Evolutionary conservation across 371 early-diverging fungal species (phyloP).

Genomic region (Chytridium lagenaria): DNA sequence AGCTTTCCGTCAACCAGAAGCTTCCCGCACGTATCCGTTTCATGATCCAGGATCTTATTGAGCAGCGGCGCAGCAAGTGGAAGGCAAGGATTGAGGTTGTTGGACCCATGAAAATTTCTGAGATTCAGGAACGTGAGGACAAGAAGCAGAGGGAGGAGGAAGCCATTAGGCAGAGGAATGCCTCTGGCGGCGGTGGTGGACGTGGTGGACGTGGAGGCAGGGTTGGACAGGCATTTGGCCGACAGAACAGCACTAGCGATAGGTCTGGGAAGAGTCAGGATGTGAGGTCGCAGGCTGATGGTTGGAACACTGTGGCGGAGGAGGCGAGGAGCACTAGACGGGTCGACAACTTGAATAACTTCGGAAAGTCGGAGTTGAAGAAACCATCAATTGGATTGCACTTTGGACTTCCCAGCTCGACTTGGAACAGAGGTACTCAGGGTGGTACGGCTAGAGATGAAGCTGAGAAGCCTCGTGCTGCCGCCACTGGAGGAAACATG

Average conservation of each 20-base stretch:
- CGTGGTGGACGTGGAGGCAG: slow-evolving; percentile 62
- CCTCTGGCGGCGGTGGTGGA: slow-evolving; percentile 48
- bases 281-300: slow-evolving; percentile 56
- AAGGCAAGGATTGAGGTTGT: slow-evolving; percentile 61
- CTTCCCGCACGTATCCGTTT: slow-evolving; percentile 88
- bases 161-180: slow-evolving; percentile 14
- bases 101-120: slow-evolving; percentile 87
- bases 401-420: slow-evolving; percentile 65
- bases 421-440: slow-evolving; percentile 40
- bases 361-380: slow-evolving; percentile 76
- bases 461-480: slow-evolving; percentile 29
- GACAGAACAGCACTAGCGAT: slow-evolving; percentile 38
- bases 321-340: slow-evolving; percentile 53
- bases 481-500: slow-evolving; percentile 23
- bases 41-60: slow-evolving; percentile 91
- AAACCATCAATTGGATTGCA: slow-evolving; percentile 57
- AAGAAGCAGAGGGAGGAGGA: slow-evolving; percentile 67
- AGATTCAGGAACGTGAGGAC: slow-evolving; percentile 82
- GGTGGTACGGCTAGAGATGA: slow-evolving; percentile 47
- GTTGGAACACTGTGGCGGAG: slow-evolving; percentile 74
- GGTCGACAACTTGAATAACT: slow-evolving; percentile 72
- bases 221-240: slow-evolving; percentile 47
- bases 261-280: slow-evolving; percentile 33
- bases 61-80: slow-evolving; percentile 82
- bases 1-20: slow-evolving; percentile 64